Evolutionary conservation across 1,139 yeast genomes (phyloP), one percentile per base, ranked within the genome.

Genomic region (Geotrichum aggregatum): DNA sequence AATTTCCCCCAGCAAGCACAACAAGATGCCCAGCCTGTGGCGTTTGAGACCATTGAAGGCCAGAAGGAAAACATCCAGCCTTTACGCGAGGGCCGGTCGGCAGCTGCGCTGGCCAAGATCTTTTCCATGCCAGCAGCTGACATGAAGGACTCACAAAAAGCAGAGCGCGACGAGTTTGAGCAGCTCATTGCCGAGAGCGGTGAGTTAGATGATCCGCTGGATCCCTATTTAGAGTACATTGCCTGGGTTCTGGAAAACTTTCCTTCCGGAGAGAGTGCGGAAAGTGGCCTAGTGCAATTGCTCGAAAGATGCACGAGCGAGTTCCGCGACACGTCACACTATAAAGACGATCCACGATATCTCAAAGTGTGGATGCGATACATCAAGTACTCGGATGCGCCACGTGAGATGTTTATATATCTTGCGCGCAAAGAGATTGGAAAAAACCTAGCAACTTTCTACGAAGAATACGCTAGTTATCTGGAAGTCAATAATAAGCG

Each of bases 21-120:
- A 34, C 42, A 41, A n/a, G 39, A 40, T 3, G 19, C 48, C 2
- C 18, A 18, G 36, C 57, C 61, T 46, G 65, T 77, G 3, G 76
- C 77, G 49, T 79, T 81, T 57, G 74, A 77, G 21, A 64, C 73
- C 34, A 71, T 88, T 39, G 95, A 87, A 64, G 71, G 72, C 22
- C 84, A 85, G 53, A 89, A 89, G 68, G 97, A 89, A 66, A 89
- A 89, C 63, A 83, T 89, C 2, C 76, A 77, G 59, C 89, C 95
- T 0, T 61, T 82, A 26, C 71, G 73, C 1, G 82, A 79, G 14
- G 97, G 97, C 1, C 73, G 92, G 47, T 80, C 92, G 0, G 95
- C 83, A 0, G 62, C 72, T 14, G 77, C 81, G 18, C 71, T 89
- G 39, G 78, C 78, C 1, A 69, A 73, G 43, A 68, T 80, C 1